Conservation (phyloP, 371 early-diverging fungal genomes). For the Fennellomyces sp. region DNA sequence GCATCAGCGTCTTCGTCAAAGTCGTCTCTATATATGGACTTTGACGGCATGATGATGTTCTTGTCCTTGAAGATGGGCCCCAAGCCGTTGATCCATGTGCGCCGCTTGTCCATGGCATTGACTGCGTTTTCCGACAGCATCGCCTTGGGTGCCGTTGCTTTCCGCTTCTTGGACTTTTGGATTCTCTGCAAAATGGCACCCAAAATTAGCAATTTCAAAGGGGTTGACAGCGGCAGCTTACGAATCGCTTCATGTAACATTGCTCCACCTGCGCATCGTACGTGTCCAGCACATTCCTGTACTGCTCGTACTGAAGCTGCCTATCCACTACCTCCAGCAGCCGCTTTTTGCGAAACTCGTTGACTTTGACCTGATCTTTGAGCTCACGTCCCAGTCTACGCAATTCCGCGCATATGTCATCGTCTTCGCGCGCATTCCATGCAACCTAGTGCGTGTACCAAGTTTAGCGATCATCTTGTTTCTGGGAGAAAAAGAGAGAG, state of each 20-base stretch:
- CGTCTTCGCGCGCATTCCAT: slow-evolving; percentile 78
- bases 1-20: slow-evolving; percentile 6
- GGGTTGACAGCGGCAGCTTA: slow-evolving; percentile 54
- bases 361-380: slow-evolving; percentile 70
- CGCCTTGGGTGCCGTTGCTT: slow-evolving; percentile 58
- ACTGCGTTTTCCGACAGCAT: slow-evolving; percentile 56
- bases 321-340: slow-evolving; percentile 72
- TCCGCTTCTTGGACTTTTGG: slow-evolving; percentile 77
- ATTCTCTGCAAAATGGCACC: slow-evolving; percentile 41
- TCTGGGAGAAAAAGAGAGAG: neutral
- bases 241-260: slow-evolving; percentile 82
- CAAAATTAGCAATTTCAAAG: neutral
- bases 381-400: slow-evolving; percentile 70
- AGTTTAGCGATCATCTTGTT: neutral
- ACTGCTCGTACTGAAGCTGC: slow-evolving; percentile 89
- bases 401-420: slow-evolving; percentile 84
- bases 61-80: slow-evolving; percentile 45
- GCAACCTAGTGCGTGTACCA: slow-evolving; percentile 44
- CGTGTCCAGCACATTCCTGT: slow-evolving; percentile 83
- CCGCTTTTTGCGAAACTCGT: slow-evolving; percentile 66
- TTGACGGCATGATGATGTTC: slow-evolving; percentile 36
- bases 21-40: slow-evolving; percentile 33
- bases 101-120: slow-evolving; percentile 58
- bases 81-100: slow-evolving; percentile 45
- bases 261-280: slow-evolving; percentile 87